Evolutionary conservation across 345 rosid genomes (phyloP).

Genomic region (Adansonia digitata): DNA sequence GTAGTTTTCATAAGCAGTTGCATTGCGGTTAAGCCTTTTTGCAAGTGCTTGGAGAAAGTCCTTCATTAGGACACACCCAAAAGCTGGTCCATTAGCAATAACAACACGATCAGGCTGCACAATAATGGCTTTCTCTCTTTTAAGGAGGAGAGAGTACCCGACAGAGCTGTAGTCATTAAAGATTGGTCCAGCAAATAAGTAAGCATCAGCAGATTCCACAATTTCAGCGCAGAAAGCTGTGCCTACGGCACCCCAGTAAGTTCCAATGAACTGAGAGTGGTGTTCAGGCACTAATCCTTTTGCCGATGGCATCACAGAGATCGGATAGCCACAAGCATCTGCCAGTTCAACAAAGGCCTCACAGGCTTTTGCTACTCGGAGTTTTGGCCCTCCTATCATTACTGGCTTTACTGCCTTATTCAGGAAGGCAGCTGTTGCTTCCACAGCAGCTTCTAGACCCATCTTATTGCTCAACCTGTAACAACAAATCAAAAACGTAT

Average conservation of each 20-base stretch:
- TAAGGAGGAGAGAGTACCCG: background rate
- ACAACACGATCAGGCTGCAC: slow-evolving; percentile 23
- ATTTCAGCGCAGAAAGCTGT: background rate
- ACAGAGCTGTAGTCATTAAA: background rate
- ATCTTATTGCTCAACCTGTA: background rate
- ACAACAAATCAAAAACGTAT: background rate
- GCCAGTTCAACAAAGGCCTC: background rate
- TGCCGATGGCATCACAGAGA: background rate
- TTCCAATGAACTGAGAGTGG: background rate
- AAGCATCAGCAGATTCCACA: slow-evolving; percentile 1
- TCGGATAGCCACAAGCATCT: background rate
- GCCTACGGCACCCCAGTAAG: background rate
- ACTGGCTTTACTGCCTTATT: background rate
- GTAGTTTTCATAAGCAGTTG: background rate
- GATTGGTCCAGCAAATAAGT: background rate
- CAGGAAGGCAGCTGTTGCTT: background rate
- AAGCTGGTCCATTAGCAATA: slow-evolving; percentile 43
- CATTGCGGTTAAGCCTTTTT: background rate
- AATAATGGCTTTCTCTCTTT: background rate
- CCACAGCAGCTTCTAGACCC: background rate
- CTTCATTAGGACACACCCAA: slow-evolving; percentile 47
- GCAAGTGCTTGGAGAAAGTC: slow-evolving; percentile 31
- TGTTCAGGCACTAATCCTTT: background rate
- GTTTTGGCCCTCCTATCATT: background rate
- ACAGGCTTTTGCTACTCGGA: background rate